Conservation (phyloP, 768 basidiomycete genomes). For the Leccinum variicolor region DNA sequence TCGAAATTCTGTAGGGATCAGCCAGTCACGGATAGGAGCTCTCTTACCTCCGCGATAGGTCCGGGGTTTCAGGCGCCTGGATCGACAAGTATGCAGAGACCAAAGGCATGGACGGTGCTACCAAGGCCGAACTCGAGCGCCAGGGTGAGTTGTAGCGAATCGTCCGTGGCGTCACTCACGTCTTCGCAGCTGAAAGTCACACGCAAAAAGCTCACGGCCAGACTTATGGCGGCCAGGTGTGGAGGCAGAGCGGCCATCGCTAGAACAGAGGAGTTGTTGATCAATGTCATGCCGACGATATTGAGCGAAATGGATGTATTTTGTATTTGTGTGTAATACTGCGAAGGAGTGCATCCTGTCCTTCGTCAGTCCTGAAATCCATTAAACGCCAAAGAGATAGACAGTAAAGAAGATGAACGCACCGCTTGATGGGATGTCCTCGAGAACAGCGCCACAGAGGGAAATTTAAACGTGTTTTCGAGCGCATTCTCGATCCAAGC, state of each 20-base stretch:
- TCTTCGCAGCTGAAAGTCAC: slow-evolving; percentile 11
- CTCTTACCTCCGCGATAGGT: slow-evolving; percentile 11
- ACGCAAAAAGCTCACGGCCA: not conserved
- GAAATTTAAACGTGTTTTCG: slow-evolving; percentile 90
- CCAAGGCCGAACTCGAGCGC: too few species aligned
- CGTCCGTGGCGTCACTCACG: not conserved
- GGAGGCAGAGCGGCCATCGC: slow-evolving; percentile 13
- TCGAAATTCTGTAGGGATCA: slow-evolving; percentile 23
- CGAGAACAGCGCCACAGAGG: slow-evolving; percentile 86
- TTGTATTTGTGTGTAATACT: not conserved
- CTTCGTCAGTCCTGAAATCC: slow-evolving; percentile 73
- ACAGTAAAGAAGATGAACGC: not conserved
- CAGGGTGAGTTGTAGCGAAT: slow-evolving; percentile 12
- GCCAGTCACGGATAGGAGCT: too few species aligned
- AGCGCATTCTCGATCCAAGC: slow-evolving; percentile 75
- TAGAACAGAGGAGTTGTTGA: not conserved
- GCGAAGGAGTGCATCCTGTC: slow-evolving; percentile 56
- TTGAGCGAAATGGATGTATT: not conserved
- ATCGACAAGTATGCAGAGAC: slow-evolving; percentile 26
- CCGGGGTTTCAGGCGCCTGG: slow-evolving; percentile 23
- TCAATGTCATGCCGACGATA: not conserved
- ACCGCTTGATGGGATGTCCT: slow-evolving; percentile 94
- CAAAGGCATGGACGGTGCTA: slow-evolving; percentile 21
- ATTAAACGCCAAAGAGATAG: not conserved
- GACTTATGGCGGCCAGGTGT: not conserved